Evolutionary conservation across 257 asterid genomes (phyloP), one percentile per base, ranked within the genome.

Genomic region (Eucommia ulmoides): DNA sequence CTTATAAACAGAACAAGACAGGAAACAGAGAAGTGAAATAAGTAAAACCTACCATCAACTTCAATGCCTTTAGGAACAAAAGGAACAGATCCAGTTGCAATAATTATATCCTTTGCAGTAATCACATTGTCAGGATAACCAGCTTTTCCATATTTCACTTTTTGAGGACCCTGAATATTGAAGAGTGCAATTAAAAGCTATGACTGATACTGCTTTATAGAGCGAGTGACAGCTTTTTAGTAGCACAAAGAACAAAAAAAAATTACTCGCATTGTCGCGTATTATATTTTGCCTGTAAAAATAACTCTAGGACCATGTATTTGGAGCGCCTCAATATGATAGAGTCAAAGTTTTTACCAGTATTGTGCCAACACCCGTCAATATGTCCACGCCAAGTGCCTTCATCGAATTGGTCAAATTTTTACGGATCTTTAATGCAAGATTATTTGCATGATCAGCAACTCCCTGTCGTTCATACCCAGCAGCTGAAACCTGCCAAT

Each of bases 11-110:
- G n/a, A n/a, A n/a, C n/a, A n/a, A n/a, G n/a, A n/a, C n/a, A n/a
- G n/a, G n/a, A n/a, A n/a, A n/a, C n/a, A n/a, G n/a, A n/a, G n/a
- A n/a, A n/a, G n/a, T n/a, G n/a, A n/a, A n/a, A n/a, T n/a, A n/a
- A n/a, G n/a, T n/a, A n/a, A n/a, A n/a, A n/a, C n/a, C n/a, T 71
- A 81, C 97, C 97, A 73, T 87, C 96, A 77, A 87, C 93, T 77
- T 83, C 93, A 44, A 87, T 83, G 56, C 97, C 97, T 73, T 78
- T 87, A 74, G 97, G 97, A 54, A 87, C 97, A 52, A 79, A 53
- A 51, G 97, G 97, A 50, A 81, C 71, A 54, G 97, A 87, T 45
- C 97, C 97, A 45, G 94, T 87, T 47, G 97, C 97, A 72, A 87
- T 81, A 51, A 91, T 86, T 52, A 91, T 83, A 69, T 86, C 81